Evolutionary conservation across 768 basidiomycete genomes (phyloP).

Genomic region (Russula earlei): DNA sequence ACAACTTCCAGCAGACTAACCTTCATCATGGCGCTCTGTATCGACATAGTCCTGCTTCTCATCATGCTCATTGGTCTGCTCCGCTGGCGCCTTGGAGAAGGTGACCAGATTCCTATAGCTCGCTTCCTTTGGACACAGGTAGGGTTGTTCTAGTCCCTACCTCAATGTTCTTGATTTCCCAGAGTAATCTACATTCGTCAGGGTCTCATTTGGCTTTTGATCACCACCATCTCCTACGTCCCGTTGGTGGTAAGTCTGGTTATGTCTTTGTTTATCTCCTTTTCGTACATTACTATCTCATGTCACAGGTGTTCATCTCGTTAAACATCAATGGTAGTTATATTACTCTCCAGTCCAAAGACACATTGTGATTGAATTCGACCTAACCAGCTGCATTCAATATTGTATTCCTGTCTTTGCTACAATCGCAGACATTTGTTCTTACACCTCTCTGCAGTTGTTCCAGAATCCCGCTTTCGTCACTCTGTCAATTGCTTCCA

Average conservation of each 20-base stretch:
- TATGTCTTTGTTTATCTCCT: not conserved
- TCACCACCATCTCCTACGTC: not conserved
- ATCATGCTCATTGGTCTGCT: too few relatives aligned
- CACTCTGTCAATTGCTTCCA: not conserved
- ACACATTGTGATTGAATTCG: too few relatives aligned
- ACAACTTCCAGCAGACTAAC: too few relatives aligned
- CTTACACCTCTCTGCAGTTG: not conserved
- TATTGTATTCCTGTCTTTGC: not conserved
- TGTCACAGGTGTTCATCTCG: not conserved
- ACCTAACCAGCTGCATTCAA: not conserved
- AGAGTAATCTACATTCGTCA: not conserved
- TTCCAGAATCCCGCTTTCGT: not conserved
- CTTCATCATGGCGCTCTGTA: too few relatives aligned
- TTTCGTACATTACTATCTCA: not conserved
- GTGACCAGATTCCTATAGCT: too few relatives aligned
- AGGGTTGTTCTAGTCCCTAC: too few relatives aligned
- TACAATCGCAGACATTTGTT: not conserved
- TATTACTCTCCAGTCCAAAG: not conserved
- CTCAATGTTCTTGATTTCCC: not conserved
- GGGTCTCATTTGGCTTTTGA: slow-evolving; percentile 2
- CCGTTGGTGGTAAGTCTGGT: not conserved
- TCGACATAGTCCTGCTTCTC: too few relatives aligned
- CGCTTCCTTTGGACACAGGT: not conserved
- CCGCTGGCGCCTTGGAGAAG: too few relatives aligned
- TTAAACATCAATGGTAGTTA: slow-evolving; percentile 1